Evolutionary conservation across 208 protist species (phyloP).

Genomic region (Leishmania tarentolae): DNA sequence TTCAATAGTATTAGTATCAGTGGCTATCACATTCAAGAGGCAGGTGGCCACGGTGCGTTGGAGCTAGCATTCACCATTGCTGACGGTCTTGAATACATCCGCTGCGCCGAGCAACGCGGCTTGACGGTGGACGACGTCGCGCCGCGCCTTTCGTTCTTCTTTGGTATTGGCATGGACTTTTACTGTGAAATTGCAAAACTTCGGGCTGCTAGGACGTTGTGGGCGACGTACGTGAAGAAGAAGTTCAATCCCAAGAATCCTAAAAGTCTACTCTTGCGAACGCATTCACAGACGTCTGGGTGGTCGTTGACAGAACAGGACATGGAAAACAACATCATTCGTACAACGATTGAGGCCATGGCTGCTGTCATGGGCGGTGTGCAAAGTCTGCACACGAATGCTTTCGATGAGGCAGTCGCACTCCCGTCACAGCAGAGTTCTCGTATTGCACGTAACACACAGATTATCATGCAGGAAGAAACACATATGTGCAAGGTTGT

Average conservation of each 20-base stretch:
- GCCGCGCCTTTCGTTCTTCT: slow-evolving; percentile 96
- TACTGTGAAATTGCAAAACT: slow-evolving; percentile 97
- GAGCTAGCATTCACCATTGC: slow-evolving; percentile 97
- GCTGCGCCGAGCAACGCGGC: slow-evolving; percentile 59
- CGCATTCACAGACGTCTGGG: slow-evolving; percentile 96
- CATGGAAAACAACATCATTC: slow-evolving; percentile 97
- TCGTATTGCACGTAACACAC: slow-evolving; percentile 95
- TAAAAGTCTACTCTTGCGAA: slow-evolving; percentile 92
- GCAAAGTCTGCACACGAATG: slow-evolving; percentile 95
- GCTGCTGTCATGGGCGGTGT: slow-evolving; percentile 94
- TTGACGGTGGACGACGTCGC: slow-evolving; percentile 94
- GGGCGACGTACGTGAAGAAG: slow-evolving; percentile 93
- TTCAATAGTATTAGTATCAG: slow-evolving; percentile 96
- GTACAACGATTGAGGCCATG: slow-evolving; percentile 97
- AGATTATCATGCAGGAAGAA: slow-evolving; percentile 95
- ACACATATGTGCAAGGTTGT: slow-evolving; percentile 86
- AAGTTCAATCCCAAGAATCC: slow-evolving; percentile 92
- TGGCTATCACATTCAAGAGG: slow-evolving; percentile 98
- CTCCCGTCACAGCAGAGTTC: slow-evolving; percentile 94
- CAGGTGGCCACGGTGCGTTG: slow-evolving; percentile 87
- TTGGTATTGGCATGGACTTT: slow-evolving; percentile 97
- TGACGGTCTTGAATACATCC: slow-evolving; percentile 95
- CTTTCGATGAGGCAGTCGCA: slow-evolving; percentile 95
- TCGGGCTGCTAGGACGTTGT: slow-evolving; percentile 94
- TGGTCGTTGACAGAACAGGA: slow-evolving; percentile 97